Percentiles rank a stretch among this genome's conserved stretches.
phyloP scores from a whole-genome alignment of 495 filamentous ascomycete species.

The Neurospora sublineolata region DNA sequence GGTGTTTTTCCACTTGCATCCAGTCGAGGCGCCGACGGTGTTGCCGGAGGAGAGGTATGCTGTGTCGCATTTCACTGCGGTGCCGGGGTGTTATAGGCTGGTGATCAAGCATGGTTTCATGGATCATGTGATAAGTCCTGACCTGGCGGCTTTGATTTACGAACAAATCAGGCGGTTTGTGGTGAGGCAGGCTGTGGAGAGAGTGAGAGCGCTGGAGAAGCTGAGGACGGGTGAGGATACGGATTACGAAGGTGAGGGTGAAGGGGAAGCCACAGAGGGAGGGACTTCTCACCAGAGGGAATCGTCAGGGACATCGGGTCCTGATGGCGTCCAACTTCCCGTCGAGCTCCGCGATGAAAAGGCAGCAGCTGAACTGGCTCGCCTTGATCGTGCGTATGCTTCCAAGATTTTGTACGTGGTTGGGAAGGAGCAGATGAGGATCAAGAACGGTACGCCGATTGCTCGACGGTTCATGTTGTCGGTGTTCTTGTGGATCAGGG shows the following conservation, averaged over 20 bases:
- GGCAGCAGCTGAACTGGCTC: constrained; percentile 32
- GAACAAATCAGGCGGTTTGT: constrained; percentile 47
- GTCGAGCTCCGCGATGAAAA: constrained; percentile 26
- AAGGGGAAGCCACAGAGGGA: background rate
- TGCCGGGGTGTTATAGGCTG: constrained; percentile 52
- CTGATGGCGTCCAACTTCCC: constrained; percentile 3
- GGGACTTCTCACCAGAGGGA: background rate
- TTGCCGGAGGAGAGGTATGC: constrained; percentile 29
- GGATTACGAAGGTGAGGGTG: background rate
- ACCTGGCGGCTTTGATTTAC: constrained; percentile 48
- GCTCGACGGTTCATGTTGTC: constrained; percentile 37
- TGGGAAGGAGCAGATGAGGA: constrained; percentile 60
- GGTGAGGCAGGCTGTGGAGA: constrained; percentile 23
- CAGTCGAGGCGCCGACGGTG: constrained; percentile 41
- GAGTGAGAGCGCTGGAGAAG: constrained; percentile 4
- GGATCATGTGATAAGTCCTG: constrained; percentile 51
- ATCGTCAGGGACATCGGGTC: background rate
- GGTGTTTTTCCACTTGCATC: constrained; percentile 54
- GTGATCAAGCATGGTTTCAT: constrained; percentile 60
- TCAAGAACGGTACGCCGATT: constrained; percentile 34
- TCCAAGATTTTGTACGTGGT: constrained; percentile 56
- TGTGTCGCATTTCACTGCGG: constrained; percentile 25
- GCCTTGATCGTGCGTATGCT: constrained; percentile 46
- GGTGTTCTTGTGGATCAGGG: constrained; percentile 55
- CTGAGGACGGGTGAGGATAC: constrained; percentile 1